Base-by-base conservation (phyloP, 495 filamentous ascomycete species). In the Astrothelium macrocarpum region DNA sequence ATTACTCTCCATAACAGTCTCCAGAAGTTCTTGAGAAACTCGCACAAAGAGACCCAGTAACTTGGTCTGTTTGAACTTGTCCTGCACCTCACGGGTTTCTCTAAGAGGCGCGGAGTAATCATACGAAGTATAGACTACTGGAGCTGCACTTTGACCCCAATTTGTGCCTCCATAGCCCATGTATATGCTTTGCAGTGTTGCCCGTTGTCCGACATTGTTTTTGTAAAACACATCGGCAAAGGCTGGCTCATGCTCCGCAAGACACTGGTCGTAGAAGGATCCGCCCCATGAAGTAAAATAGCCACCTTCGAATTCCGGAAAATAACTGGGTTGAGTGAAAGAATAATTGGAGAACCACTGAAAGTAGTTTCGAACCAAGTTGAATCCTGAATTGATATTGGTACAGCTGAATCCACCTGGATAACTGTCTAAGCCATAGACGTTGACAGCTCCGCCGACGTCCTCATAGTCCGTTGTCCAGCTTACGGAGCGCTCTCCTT, bases 291-390 rank as follows among this genome's bases (percentile, higher is more conserved):
- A 81, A 67, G 83, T 83, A 63, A 83, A 85, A 7, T 76, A 79
- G 20, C 84, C 84, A 23, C 84, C 84, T 67, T 87, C 83, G 69
- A 86, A 87, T 67, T 87, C 84, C 12, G 84, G 82, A 72, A 86
- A 77, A 72, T 82, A 86, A 18, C 72, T 75, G 0, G 84, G 84
- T 68, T 83, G 79, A 28, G 78, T 80, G 25, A 77, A 72, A 68
- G 82, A 78, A 58, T 71, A 72, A 62, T 73, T 70, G 62, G 74
- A 74, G 59, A 82, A 82, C 60, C 80, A 73, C 36, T 78, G 65
- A 1, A 78, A 67, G 31, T 67, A 67, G 31, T 75, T 65, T 76
- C 72, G 73, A 78, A 84, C 76, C 28, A 83, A 77, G 45, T 82
- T 79, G 53, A 76, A 75, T n/a, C 81, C 82, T n/a, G 39, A 39